Evolutionary conservation across 2,329 filamentous ascomycete genomes (phyloP).

Genomic region (Sporothrix protearum): DNA sequence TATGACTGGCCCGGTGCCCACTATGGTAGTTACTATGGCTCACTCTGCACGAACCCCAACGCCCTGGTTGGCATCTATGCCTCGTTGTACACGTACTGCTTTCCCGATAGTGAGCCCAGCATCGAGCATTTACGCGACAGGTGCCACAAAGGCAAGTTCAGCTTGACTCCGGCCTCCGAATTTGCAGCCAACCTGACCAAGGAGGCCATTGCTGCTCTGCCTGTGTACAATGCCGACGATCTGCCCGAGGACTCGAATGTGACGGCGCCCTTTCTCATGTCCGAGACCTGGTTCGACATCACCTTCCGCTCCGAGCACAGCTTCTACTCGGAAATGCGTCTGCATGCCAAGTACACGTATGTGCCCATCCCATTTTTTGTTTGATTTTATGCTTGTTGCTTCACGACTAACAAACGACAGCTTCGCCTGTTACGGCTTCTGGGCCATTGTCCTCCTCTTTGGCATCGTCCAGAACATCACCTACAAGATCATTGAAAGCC

Average conservation of each 20-base stretch:
- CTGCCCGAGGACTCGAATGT: not conserved
- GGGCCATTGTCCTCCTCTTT: slow-evolving; percentile 24
- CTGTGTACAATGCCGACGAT: not conserved
- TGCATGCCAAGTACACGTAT: slow-evolving; percentile 22
- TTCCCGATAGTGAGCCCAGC: not conserved
- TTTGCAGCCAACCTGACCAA: slow-evolving; percentile 26
- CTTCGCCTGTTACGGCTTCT: slow-evolving; percentile 25
- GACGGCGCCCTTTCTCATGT: slow-evolving; percentile 21
- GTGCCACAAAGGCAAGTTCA: slow-evolving; percentile 6
- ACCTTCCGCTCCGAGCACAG: not conserved
- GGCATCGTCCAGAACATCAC: slow-evolving; percentile 24
- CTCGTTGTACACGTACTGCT: slow-evolving; percentile 21
- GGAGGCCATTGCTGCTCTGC: slow-evolving; percentile 23
- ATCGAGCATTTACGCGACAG: not conserved
- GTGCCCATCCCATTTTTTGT: not conserved
- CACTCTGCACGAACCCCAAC: slow-evolving; percentile 23
- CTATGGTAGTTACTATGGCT: slow-evolving; percentile 16
- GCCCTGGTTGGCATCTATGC: slow-evolving; percentile 24
- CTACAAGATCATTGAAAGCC: slow-evolving; percentile 17
- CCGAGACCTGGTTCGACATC: slow-evolving; percentile 8
- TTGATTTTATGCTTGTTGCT: not conserved
- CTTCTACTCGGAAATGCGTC: slow-evolving; percentile 1
- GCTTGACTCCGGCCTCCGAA: not conserved
- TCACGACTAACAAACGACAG: slow-evolving; percentile 21
- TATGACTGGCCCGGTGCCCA: slow-evolving; percentile 13